Evolutionary conservation across 2,329 filamentous ascomycete genomes (phyloP), one percentile per base, ranked within the genome.

Genomic region (Pleurostoma richardsiae): DNA sequence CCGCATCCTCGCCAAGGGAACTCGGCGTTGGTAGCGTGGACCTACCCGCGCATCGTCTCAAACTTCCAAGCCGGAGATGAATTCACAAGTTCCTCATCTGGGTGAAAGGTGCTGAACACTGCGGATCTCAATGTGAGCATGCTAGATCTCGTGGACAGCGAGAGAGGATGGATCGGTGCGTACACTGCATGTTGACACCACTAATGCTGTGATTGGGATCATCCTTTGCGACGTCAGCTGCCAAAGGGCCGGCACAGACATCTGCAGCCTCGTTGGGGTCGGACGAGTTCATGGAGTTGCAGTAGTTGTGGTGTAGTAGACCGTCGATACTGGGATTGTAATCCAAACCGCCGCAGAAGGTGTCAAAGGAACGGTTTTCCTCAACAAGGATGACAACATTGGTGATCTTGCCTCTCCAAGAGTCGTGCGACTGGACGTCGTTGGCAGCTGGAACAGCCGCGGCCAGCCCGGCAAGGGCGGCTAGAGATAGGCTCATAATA

Each of bases 261-360:
- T 60, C 56, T 4, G 55, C 52, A 5, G 54, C 29, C 19, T 8
- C 6, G 19, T 27, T 29, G 10, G 40, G 47, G 31, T 45, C 33
- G 28, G 30, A 30, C 7, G 43, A 55, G 52, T 62, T 64, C 52
- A 65, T 60, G 4, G 66, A 67, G 49, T 71, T 71, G 59, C 68
- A 71, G 48, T 62, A 70, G 40, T 61, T 60, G 46, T 54, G 52
- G 43, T 61, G 55, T 10, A 61, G n/a, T 39, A 62, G 56, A 39
- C 64, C 65, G 53, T 71, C 61, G 29, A 70, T 69, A 4, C 54
- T 52, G 4, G 56, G 31, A 41, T 59, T 62, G 49, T 70, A 69
- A 29, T 51, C 60, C 19, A 70, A 57, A 29, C 69, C 69, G 30
- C 69, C 69, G 11, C 65, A 62, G 29, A 70, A 64, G 45, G 63